These are phyloP conservation scores for Candida pseudofarinosa DNA, from an alignment of 805 yeast species.

Conservation along the genomic window DNA sequence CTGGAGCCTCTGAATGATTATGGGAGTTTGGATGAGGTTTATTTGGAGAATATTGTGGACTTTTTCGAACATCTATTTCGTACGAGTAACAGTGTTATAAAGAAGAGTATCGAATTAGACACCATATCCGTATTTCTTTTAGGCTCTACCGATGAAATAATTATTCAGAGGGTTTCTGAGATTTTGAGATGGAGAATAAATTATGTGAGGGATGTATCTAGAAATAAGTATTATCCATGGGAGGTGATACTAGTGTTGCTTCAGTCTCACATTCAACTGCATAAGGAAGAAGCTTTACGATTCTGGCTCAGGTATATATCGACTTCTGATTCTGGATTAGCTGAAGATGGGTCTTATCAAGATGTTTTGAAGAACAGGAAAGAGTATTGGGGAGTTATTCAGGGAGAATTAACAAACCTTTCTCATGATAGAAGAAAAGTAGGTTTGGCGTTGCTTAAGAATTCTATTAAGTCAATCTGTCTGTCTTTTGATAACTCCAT, in stretches of 20 bases:
- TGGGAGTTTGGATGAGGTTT: not conserved
- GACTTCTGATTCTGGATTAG: conserved; percentile 9
- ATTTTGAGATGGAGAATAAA: conserved; percentile 53
- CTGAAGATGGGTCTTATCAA: conserved; percentile 20
- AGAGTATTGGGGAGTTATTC: conserved; percentile 55
- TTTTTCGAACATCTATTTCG: not conserved
- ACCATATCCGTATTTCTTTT: conserved; percentile 28
- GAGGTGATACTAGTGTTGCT: conserved; percentile 35
- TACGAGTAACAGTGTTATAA: not conserved
- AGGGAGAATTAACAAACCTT: conserved; percentile 49
- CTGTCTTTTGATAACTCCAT: conserved; percentile 28
- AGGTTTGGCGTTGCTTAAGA: conserved; percentile 59
- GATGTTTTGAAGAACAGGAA: conserved; percentile 18
- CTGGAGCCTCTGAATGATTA: not conserved
- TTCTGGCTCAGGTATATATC: conserved; percentile 55
- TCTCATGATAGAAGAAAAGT: conserved; percentile 69
- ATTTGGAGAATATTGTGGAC: not conserved
- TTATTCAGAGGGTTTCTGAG: conserved; percentile 35
- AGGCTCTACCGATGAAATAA: conserved; percentile 32
- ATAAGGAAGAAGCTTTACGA: conserved; percentile 42
- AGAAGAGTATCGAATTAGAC: conserved; percentile 8
- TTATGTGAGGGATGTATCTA: conserved; percentile 17
- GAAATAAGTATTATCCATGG: conserved; percentile 39
- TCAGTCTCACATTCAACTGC: conserved; percentile 16
- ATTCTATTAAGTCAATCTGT: conserved; percentile 49